Conservation (phyloP, 768 basidiomycete genomes). For the Flagelloscypha sp. region DNA sequence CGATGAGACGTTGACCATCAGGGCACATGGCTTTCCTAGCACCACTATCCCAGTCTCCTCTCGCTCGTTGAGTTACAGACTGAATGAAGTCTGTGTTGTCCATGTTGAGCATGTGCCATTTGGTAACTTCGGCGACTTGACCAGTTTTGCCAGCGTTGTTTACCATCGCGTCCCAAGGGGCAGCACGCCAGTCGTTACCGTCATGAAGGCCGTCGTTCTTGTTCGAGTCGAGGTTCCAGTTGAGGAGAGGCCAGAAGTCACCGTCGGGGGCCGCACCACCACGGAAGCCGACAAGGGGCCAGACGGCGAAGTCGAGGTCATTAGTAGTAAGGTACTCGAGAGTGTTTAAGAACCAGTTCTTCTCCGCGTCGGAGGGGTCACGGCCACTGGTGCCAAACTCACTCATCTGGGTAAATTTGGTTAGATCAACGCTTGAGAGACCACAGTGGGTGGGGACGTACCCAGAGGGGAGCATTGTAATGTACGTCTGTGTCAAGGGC, state of each 20-base stretch:
- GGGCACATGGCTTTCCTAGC: slow-evolving; percentile 10
- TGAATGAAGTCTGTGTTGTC: slow-evolving; percentile 12
- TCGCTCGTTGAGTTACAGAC: slow-evolving; percentile 3
- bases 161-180: slow-evolving; percentile 8
- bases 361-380: not conserved
- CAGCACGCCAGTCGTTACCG: slow-evolving; percentile 11
- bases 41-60: slow-evolving; percentile 13
- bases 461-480: slow-evolving; percentile 14
- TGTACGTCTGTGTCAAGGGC: slow-evolving; percentile 8
- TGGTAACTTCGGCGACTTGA: slow-evolving; percentile 1
- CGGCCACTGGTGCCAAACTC: slow-evolving; percentile 10
- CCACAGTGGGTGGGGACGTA: too few species aligned
- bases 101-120: slow-evolving; percentile 10
- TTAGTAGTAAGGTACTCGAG: slow-evolving; percentile 9
- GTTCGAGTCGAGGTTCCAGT: slow-evolving; percentile 9
- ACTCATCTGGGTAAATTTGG: too few species aligned
- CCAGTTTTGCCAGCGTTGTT: not conserved
- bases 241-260: slow-evolving; percentile 13
- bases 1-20: slow-evolving; percentile 11
- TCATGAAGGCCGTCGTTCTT: slow-evolving; percentile 7
- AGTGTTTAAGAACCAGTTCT: slow-evolving; percentile 8
- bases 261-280: slow-evolving; percentile 9
- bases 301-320: slow-evolving; percentile 10
- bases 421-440: too few species aligned
- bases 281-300: slow-evolving; percentile 12